Evolutionary conservation across 306 rosid species (phyloP), one percentile per base, ranked within the genome.

Genomic region (Geum urbanum): DNA sequence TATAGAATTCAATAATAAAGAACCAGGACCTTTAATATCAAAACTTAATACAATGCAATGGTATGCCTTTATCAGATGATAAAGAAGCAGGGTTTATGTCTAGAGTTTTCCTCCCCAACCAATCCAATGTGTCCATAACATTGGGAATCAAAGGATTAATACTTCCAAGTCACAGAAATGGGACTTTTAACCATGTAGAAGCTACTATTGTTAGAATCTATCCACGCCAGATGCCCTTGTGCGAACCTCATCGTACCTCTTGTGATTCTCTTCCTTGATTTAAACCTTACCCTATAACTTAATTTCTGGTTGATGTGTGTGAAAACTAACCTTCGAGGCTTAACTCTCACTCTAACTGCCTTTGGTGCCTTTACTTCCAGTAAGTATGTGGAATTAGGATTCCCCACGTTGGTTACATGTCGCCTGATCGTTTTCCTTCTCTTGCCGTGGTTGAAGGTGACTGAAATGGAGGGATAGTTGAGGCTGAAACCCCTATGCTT

Each of bases 171-270:
- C 74, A 90, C 92, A 64, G 88, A 78, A 68, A 92, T 86, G 32
- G 96, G 96, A 77, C 98, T 92, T 84, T 87, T 92, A 49, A 90
- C 98, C 73, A 74, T 86, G 75, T 77, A 67, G 18, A 76, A 76
- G 74, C 79, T 71, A 55, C 82, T 69, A 51, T 80, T 86, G 35
- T 80, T 69, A 19, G 85, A 77, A 63, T 84, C 74, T 6, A 83
- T 22, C 98, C 98, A 92, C 45, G 88, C 77, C 84, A 92, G 83
- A 81, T 85, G 81, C 69, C 96, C 98, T 70, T 91, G 84, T 61
- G 85, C 79, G 61, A 63, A 86, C 53, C 49, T 63, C 79, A 50
- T 48, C 0, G 2, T 49, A 73, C 54, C 70, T 58, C 10, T 63
- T 73, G 63, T 80, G 18, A 14, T 49, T 14, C 52, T 88, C 74